These are phyloP conservation scores for Hirsutella minnesotensis DNA, from an alignment of 2,329 filamentous ascomycete species.

Conservation along the genomic window DNA sequence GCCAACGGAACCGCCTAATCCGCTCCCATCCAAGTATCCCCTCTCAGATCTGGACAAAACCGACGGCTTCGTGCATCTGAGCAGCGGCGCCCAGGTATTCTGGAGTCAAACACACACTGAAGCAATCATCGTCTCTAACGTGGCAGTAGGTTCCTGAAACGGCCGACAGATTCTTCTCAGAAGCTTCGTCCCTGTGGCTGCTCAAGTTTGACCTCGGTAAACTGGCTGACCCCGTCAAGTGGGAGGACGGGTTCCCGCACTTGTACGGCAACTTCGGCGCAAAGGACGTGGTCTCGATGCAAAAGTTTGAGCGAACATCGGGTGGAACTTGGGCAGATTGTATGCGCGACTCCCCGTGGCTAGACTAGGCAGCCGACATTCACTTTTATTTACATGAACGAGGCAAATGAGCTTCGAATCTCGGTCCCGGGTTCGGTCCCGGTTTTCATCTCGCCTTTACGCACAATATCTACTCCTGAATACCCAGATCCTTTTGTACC, in stretches of 20 bases:
- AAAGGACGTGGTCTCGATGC: conserved; percentile 34
- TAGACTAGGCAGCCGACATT: neutral
- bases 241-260: conserved; percentile 49
- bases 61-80: conserved; percentile 52
- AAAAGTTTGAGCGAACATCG: conserved; percentile 32
- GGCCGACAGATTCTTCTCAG: conserved; percentile 30
- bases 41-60: conserved; percentile 46
- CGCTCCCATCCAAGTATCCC: conserved; percentile 41
- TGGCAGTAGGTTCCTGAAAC: conserved; percentile 30
- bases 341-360: conserved; percentile 15
- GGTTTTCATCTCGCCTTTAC: no score
- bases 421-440: no score
- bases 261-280: conserved; percentile 46
- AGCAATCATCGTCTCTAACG: neutral
- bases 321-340: conserved; percentile 34
- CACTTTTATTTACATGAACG: neutral
- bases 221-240: conserved; percentile 33
- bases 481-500: conserved; percentile 71
- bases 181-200: conserved; percentile 30
- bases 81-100: conserved; percentile 41
- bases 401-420: no score
- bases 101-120: no score
- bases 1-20: conserved; percentile 36
- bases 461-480: conserved; percentile 10
- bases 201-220: conserved; percentile 40